Conservation (phyloP, 352 stramenopile species). For the Peronospora farinosa region DNA sequence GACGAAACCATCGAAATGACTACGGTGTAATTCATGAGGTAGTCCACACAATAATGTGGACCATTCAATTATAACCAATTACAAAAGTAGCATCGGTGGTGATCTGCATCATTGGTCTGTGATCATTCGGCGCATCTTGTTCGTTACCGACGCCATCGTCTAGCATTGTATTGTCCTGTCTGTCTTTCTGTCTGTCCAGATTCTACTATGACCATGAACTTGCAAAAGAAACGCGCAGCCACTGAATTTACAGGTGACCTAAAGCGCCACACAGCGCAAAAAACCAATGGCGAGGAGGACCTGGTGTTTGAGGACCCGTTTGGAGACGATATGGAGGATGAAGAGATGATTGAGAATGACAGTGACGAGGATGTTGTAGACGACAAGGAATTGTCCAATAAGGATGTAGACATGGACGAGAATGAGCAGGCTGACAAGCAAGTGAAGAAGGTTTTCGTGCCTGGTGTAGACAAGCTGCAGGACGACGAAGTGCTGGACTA, state of each 20-base stretch:
- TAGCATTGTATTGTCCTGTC: slow-evolving; percentile 3
- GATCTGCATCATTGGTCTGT: slow-evolving; percentile 20
- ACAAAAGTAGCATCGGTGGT: slow-evolving; percentile 1
- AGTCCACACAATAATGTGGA: neutral
- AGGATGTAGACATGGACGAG: slow-evolving; percentile 70
- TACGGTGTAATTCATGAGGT: slow-evolving; percentile 2
- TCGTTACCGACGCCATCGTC: slow-evolving; percentile 15
- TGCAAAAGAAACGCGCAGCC: slow-evolving; percentile 64
- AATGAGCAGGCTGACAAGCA: slow-evolving; percentile 49
- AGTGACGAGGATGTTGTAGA: slow-evolving; percentile 63
- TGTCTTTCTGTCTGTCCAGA: neutral
- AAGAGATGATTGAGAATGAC: slow-evolving; percentile 85
- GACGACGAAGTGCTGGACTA: slow-evolving; percentile 96
- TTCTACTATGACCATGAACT: slow-evolving; percentile 32
- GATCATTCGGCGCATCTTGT: slow-evolving; percentile 26
- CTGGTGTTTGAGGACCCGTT: slow-evolving; percentile 87
- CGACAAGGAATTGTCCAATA: slow-evolving; percentile 34
- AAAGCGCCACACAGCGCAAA: slow-evolving; percentile 48
- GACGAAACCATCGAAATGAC: slow-evolving; percentile 17
- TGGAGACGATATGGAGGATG: slow-evolving; percentile 86
- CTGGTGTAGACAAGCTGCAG: slow-evolving; percentile 83
- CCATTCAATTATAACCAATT: slow-evolving; percentile 39
- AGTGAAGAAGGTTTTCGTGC: slow-evolving; percentile 91
- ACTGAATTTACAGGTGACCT: slow-evolving; percentile 30
- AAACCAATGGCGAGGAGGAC: slow-evolving; percentile 35